Evolutionary conservation across 1,284 basidiomycete genomes (phyloP).

Genomic region (Mixia osmundae): DNA sequence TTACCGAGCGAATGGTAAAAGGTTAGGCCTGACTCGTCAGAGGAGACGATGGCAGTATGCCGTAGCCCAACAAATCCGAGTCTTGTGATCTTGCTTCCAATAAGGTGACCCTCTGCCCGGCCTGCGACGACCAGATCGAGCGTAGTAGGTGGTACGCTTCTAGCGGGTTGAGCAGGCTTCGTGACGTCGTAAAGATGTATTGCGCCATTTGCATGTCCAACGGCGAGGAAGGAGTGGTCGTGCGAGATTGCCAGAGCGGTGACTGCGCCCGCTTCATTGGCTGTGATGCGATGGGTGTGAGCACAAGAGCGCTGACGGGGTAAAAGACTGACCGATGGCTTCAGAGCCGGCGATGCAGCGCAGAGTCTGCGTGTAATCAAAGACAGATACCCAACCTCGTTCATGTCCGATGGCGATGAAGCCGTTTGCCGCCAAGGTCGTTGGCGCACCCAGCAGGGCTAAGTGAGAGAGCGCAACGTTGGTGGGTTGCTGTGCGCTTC

Average conservation of each 20-base stretch:
- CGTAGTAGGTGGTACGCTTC: conserved; percentile 48
- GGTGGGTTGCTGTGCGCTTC: no score
- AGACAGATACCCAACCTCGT: conserved; percentile 51
- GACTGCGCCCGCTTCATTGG: conserved; percentile 45
- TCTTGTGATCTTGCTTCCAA: conserved; percentile 59
- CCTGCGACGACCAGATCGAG: conserved; percentile 46
- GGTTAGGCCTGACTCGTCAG: conserved; percentile 71
- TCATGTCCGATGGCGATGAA: conserved; percentile 74
- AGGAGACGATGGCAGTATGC: conserved; percentile 79
- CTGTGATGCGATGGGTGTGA: conserved; percentile 21
- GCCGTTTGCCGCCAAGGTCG: conserved; percentile 61
- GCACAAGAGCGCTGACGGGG: conserved; percentile 3
- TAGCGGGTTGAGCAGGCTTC: conserved; percentile 31
- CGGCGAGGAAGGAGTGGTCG: conserved; percentile 78
- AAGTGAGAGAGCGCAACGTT: no score
- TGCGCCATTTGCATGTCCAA: conserved; percentile 64
- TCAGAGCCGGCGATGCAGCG: conserved; percentile 52
- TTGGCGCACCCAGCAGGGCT: conserved; percentile 34
- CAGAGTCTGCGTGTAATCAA: conserved; percentile 71
- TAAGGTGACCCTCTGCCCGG: conserved; percentile 73
- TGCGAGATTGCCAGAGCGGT: conserved; percentile 75
- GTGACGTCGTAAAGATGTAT: conserved; percentile 70
- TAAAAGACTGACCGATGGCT: conserved; percentile 31
- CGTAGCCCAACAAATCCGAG: conserved; percentile 78
- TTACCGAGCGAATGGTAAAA: conserved; percentile 93